These are phyloP conservation scores for Cadophora malorum DNA, from an alignment of 2,329 filamentous ascomycete genomes.

Conservation along the genomic window DNA sequence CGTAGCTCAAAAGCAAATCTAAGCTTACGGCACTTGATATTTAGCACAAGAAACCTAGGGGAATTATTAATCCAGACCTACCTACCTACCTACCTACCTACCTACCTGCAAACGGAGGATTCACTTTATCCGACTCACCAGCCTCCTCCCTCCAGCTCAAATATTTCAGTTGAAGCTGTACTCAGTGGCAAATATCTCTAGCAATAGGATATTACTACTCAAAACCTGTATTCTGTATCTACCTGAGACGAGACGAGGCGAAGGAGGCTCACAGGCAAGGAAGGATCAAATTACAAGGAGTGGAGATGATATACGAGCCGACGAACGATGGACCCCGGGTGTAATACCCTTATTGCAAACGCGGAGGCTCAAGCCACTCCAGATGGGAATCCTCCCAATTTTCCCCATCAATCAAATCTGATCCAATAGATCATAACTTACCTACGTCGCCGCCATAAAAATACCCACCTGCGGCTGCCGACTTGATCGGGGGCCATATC, in stretches of 20 bases:
- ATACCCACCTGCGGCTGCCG: not conserved
- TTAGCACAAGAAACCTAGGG: not conserved
- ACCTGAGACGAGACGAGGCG: not conserved
- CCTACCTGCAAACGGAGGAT: not conserved
- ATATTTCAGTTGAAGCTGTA: not conserved
- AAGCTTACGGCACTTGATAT: not conserved
- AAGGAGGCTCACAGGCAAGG: not conserved
- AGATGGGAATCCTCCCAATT: not conserved
- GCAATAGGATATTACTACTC: not conserved
- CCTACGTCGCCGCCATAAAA: not conserved
- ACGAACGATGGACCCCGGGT: conserved; percentile 11
- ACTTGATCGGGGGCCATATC: not conserved
- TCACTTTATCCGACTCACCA: not conserved
- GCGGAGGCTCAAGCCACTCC: conserved; percentile 4
- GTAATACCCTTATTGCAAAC: conserved; percentile 17
- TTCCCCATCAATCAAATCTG: not conserved
- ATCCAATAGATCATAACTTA: not conserved
- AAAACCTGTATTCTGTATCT: not conserved
- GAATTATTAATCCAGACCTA: not conserved
- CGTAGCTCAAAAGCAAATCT: not conserved
- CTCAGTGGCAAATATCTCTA: conserved; percentile 5
- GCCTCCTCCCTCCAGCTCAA: not conserved
- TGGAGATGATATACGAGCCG: conserved; percentile 1
- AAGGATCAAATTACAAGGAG: not conserved
- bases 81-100: too few species aligned